These are phyloP conservation scores for Trichophyton rubrum DNA, from an alignment of 2,329 filamentous ascomycete species.

Conservation along the genomic window DNA sequence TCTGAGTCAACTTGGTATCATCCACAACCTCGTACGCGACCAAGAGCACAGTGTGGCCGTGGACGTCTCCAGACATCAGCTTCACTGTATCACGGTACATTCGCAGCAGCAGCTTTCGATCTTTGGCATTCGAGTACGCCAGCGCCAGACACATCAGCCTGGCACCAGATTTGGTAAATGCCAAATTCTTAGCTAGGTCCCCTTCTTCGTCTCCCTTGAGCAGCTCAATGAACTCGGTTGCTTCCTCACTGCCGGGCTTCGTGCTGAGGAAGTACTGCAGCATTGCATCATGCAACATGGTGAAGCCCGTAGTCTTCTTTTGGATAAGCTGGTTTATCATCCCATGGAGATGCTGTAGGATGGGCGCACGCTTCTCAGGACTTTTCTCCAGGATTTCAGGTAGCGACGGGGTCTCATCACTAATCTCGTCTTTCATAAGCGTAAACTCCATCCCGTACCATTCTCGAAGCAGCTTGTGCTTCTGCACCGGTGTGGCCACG, in stretches of 20 bases:
- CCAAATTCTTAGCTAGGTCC: slow-evolving; percentile 86
- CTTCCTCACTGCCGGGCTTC: slow-evolving; percentile 64
- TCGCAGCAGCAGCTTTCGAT: slow-evolving; percentile 77
- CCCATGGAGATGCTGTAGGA: slow-evolving; percentile 73
- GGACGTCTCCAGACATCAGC: slow-evolving; percentile 65
- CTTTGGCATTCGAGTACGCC: slow-evolving; percentile 78
- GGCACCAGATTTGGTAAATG: slow-evolving; percentile 83
- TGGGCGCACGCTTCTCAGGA: slow-evolving; percentile 74
- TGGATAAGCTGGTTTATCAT: slow-evolving; percentile 88
- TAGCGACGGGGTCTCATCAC: slow-evolving; percentile 35
- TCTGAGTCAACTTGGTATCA: slow-evolving; percentile 78
- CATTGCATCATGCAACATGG: slow-evolving; percentile 97
- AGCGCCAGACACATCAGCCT: slow-evolving; percentile 69
- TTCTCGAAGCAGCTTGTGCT: slow-evolving; percentile 71
- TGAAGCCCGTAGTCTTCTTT: slow-evolving; percentile 94
- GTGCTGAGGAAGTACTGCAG: slow-evolving; percentile 84
- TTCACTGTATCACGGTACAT: slow-evolving; percentile 83
- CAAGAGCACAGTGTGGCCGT: slow-evolving; percentile 71
- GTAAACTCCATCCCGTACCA: slow-evolving; percentile 95
- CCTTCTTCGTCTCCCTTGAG: slow-evolving; percentile 85
- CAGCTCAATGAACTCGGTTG: slow-evolving; percentile 75
- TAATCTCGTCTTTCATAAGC: slow-evolving; percentile 52
- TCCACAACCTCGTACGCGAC: slow-evolving; percentile 84
- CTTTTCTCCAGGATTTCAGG: slow-evolving; percentile 59
- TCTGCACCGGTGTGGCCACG: slow-evolving; percentile 75